These are phyloP conservation scores for Lathyrus tuberosus DNA, from an alignment of 306 rosid species.

Conservation along the genomic window DNA sequence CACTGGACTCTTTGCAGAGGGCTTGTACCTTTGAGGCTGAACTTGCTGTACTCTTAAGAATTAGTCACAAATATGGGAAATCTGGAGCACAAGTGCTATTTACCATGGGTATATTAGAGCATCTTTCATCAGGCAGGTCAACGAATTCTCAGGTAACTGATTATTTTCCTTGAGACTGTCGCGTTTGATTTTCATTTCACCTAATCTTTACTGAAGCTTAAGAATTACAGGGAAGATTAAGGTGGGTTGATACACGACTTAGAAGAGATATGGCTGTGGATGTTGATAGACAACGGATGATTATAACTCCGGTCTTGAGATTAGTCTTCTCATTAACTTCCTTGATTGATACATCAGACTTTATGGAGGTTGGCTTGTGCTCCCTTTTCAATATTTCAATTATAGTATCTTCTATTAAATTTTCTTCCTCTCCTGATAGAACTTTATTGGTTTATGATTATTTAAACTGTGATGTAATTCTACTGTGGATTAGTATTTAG, in stretches of 20 bases:
- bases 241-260: constrained; percentile 63
- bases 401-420: background rate
- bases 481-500: too few species aligned
- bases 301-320: constrained; percentile 76
- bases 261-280: constrained; percentile 66
- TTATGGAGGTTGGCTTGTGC: constrained; percentile 74
- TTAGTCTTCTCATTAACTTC: constrained; percentile 81
- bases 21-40: constrained; percentile 89
- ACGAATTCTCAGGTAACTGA: constrained; percentile 60
- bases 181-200: constrained; percentile 15
- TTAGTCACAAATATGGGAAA: constrained; percentile 88
- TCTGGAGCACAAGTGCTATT: constrained; percentile 88
- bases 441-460: background rate
- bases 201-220: constrained; percentile 35
- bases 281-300: constrained; percentile 72
- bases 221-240: constrained; percentile 72
- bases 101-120: constrained; percentile 85
- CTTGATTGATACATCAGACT: constrained; percentile 79
- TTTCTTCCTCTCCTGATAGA: constrained; percentile 18
- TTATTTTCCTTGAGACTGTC: constrained; percentile 22
- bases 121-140: constrained; percentile 80
- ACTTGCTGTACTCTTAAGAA: constrained; percentile 76
- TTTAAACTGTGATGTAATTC: constrained; percentile 3
- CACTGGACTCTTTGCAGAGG: constrained; percentile 79
- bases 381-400: background rate